Percentiles rank a stretch among this genome's conserved stretches.
These are phyloP conservation scores for Thecaphora thlaspeos DNA, from an alignment of 1,284 basidiomycete species.

Conservation along the genomic window DNA sequence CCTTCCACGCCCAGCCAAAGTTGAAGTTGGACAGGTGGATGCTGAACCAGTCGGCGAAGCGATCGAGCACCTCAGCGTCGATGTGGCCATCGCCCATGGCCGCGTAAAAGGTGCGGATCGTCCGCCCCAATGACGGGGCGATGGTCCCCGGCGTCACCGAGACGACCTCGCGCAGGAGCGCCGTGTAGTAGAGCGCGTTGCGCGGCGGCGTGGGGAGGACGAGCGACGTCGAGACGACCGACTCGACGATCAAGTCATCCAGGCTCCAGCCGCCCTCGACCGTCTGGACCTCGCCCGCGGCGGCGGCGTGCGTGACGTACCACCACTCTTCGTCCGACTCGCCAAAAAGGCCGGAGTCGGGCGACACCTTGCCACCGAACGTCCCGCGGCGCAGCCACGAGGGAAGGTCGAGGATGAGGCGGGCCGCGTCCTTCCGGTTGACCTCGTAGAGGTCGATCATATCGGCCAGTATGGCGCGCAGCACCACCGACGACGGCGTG, in stretches of 20 bases:
- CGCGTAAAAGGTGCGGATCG: constrained; percentile 79
- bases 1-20: constrained; percentile 99
- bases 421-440: constrained; percentile 91
- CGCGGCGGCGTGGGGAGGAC: constrained; percentile 74
- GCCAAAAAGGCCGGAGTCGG: constrained; percentile 46
- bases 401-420: constrained; percentile 80
- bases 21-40: constrained; percentile 96
- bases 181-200: constrained; percentile 76
- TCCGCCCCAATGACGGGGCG: constrained; percentile 93
- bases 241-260: constrained; percentile 60
- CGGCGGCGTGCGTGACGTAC: constrained; percentile 24
- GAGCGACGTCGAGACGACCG: constrained; percentile 73
- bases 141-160: constrained; percentile 85
- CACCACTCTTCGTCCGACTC: constrained; percentile 55
- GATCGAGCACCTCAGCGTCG: constrained; percentile 76
- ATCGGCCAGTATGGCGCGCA: constrained; percentile 77
- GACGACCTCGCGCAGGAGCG: constrained; percentile 88
- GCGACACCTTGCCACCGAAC: constrained; percentile 58
- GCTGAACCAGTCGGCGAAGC: constrained; percentile 92
- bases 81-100: constrained; percentile 59
- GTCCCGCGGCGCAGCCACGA: constrained; percentile 80
- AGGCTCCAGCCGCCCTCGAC: constrained; percentile 38
- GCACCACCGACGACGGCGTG: constrained; percentile 74
- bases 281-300: constrained; percentile 39
- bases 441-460: constrained; percentile 88